Evolutionary conservation across 106 monocot species (phyloP), one percentile per base, ranked within the genome.

Genomic region (Narthecium ossifragum): DNA sequence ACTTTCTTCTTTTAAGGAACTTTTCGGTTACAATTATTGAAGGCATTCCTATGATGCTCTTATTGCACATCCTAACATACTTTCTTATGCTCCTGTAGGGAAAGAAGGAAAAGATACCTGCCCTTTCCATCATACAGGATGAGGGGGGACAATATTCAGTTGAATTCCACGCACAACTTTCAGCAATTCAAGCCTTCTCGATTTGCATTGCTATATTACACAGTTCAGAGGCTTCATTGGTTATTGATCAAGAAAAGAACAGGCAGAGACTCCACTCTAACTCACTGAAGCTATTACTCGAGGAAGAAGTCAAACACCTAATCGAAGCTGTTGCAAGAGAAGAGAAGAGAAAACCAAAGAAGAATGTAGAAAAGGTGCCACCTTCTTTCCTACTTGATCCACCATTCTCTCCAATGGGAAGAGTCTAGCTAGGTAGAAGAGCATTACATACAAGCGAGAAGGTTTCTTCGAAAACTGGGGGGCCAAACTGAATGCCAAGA

Each of bases 111-210:
- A 75, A 76, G 37, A 24, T 76, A 29, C 87, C 87, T 37, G 64
- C 79, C 21, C 34, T 88, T 3, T 59, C 62, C 1, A 76, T 88
- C n/a, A 60, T 28, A 51, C 36, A 65, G 21, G 56, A 70, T 56
- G 87, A 70, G 20, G 62, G 75, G 39, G 87, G 82, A 38, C 62
- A 72, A 12, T 88, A 78, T 63, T 53, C 70, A 23, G 72, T 88
- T 33, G 62, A 88, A 75, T 88, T 88, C 46, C 82, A 88, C 52
- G 87, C 82, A 25, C 82, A 67, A 50, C 57, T 88, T 46, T 82
- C 87, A 31, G 29, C 73, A 33, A 23, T 88, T 38, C 87, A 88
- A 54, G 87, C 82, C 33, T 88, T 88, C 62, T 78, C 82, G 1
- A 76, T 88, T 34, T 82, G 87, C 47, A 72, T 88, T 17, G 70